These are phyloP conservation scores for Stevia rebaudiana DNA, from an alignment of 140 eudicot species.

Conservation along the genomic window DNA sequence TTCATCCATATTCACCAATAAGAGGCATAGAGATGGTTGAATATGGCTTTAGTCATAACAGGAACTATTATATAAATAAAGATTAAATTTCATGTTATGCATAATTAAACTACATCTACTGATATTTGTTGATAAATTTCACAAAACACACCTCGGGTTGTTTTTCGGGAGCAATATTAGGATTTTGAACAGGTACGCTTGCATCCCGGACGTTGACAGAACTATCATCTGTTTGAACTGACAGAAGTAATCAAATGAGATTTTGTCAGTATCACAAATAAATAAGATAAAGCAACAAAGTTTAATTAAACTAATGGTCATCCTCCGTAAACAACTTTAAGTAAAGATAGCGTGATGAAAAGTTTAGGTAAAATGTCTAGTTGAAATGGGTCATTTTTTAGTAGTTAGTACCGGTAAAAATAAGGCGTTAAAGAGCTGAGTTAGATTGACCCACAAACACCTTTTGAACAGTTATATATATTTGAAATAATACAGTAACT, in stretches of 20 bases:
- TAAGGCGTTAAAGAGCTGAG: background rate
- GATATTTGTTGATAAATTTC: background rate
- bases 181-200: constrained; percentile 20
- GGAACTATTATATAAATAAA: background rate
- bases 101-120: background rate
- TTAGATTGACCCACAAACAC: background rate
- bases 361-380: background rate
- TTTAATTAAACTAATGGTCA: background rate
- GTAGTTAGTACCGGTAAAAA: background rate
- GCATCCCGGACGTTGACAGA: constrained; percentile 5
- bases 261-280: constrained; percentile 9
- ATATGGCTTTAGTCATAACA: background rate
- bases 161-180: constrained; percentile 30
- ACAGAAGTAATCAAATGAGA: constrained; percentile 10
- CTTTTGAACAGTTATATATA: background rate
- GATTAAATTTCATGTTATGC: background rate
- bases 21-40: background rate
- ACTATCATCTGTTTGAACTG: constrained; percentile 39
- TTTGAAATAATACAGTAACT: constrained; percentile 7
- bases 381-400: background rate
- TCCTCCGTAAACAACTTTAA: constrained; percentile 13
- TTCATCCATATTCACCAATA: background rate
- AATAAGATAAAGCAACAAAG: background rate
- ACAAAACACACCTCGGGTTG: constrained; percentile 38
- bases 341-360: background rate